Evolutionary conservation across 2,329 filamentous ascomycete genomes (phyloP), one percentile per base, ranked within the genome.

Genomic region (Leptographium lundbergii): DNA sequence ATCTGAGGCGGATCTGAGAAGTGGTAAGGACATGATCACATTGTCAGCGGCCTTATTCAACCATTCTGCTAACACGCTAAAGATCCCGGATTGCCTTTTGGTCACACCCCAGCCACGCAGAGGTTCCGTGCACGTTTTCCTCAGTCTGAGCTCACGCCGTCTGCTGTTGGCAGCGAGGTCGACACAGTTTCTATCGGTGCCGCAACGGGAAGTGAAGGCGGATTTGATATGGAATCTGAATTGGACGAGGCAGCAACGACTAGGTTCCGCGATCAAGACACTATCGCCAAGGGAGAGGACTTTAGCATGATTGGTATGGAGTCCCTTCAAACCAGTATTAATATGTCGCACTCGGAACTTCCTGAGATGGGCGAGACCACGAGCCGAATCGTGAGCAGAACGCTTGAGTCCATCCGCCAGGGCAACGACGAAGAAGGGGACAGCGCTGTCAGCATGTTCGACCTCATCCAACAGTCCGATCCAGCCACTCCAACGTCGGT

Each of bases 361-460:
- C 70, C 74, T 10, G 77, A 81, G 34, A 72, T 81, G 62, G 81
- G 80, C 4, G 79, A 83, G 22, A 76, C 77, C 36, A 82, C 81
- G 0, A 81, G 75, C 58, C 67, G 78, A 48, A 81, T 84, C 54
- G 80, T 83, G 58, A 81, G 78, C 64, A 75, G 75, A 42, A 79
- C 79, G 0, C 67, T 84, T 9, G 77, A 81, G 63, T 76, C 76
- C 4, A 65, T 82, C 42, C 73, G 79, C 47, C 74, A 69, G 65
- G 68, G 59, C 19, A 27, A 57, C 10, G 32, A 32, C 3, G 54
- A 34, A 11, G 45, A 39, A 19, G 42, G 51, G 11, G 55, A 57
- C 27, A 51, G 47, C 47, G 48, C 25, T 11, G 19, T 47, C 56
- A 58, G 56, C 54, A 60, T 58, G 27, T 54, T 63, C 6, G 62